Evolutionary conservation across 164 flowering plant species (phyloP).

Genomic region (Chloranthus sessilifolius): DNA sequence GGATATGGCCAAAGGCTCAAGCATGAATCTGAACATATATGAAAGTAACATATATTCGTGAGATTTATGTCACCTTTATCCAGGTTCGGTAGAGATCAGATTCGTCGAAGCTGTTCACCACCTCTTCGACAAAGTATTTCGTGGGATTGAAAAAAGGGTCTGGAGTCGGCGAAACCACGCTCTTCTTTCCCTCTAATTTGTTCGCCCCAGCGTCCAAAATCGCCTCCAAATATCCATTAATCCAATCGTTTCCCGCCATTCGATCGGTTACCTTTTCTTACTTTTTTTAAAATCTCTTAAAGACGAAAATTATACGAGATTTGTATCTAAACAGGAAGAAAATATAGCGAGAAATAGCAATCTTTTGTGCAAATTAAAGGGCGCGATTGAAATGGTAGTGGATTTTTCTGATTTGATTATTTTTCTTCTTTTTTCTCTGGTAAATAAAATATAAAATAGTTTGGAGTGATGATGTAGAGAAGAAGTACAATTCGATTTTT

Average conservation of each 20-base stretch:
- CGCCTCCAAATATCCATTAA: constrained; percentile 82
- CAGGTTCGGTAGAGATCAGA: constrained; percentile 53
- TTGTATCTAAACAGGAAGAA: too few relatives aligned
- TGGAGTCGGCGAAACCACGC: constrained; percentile 1
- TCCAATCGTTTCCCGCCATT: constrained; percentile 84
- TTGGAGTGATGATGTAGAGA: too few relatives aligned
- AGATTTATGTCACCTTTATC: constrained; percentile 30
- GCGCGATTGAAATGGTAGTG: too few relatives aligned
- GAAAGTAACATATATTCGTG: too few relatives aligned
- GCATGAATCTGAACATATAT: too few relatives aligned
- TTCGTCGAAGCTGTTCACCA: constrained; percentile 52
- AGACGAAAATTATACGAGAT: too few relatives aligned
- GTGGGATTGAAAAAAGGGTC: constrained; percentile 34
- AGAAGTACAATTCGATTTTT: too few relatives aligned
- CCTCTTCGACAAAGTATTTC: constrained; percentile 55
- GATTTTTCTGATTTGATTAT: too few relatives aligned
- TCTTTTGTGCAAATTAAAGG: too few relatives aligned
- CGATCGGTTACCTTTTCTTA: neutral
- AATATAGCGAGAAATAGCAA: too few relatives aligned
- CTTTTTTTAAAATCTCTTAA: neutral
- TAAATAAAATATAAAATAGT: too few relatives aligned
- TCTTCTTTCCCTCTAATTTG: constrained; percentile 7
- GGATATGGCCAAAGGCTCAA: too few relatives aligned
- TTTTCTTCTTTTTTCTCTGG: neutral
- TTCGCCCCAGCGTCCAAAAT: constrained; percentile 56